Evolutionary conservation across 805 yeast species (phyloP).

Genomic region (Pichia cabralensis): DNA sequence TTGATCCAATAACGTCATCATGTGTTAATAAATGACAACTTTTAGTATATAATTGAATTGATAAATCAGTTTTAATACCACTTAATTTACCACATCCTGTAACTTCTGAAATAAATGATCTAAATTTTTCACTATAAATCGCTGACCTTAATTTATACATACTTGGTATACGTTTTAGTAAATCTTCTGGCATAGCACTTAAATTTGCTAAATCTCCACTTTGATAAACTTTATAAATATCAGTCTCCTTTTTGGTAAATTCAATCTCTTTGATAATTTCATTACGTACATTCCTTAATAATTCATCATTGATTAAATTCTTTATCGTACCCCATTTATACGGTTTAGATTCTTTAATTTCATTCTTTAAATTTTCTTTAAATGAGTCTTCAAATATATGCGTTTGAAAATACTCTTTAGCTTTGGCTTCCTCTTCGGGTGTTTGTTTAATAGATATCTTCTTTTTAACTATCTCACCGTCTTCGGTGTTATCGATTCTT

Average conservation of each 20-base stretch:
- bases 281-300: conserved; percentile 68
- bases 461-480: too few relatives aligned
- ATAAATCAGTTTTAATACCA: conserved; percentile 87
- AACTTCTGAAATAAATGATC: conserved; percentile 66
- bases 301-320: conserved; percentile 62
- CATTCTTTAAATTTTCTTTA: conserved; percentile 29
- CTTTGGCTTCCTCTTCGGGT: conserved; percentile 24
- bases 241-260: conserved; percentile 93
- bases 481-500: neutral
- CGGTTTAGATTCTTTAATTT: conserved; percentile 55
- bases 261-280: conserved; percentile 79
- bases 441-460: conserved; percentile 23
- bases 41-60: conserved; percentile 80
- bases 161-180: conserved; percentile 62
- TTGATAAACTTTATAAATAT: conserved; percentile 85
- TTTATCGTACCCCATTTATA: conserved; percentile 84
- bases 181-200: conserved; percentile 73
- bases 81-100: conserved; percentile 85
- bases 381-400: conserved; percentile 29
- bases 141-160: conserved; percentile 76
- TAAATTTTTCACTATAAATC: conserved; percentile 74
- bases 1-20: conserved; percentile 94
- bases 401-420: conserved; percentile 23
- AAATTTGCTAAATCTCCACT: conserved; percentile 88
- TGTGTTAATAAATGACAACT: conserved; percentile 93